These are phyloP conservation scores for Xylariaceae sp. DNA, from an alignment of 2,329 filamentous ascomycete genomes.

Conservation along the genomic window DNA sequence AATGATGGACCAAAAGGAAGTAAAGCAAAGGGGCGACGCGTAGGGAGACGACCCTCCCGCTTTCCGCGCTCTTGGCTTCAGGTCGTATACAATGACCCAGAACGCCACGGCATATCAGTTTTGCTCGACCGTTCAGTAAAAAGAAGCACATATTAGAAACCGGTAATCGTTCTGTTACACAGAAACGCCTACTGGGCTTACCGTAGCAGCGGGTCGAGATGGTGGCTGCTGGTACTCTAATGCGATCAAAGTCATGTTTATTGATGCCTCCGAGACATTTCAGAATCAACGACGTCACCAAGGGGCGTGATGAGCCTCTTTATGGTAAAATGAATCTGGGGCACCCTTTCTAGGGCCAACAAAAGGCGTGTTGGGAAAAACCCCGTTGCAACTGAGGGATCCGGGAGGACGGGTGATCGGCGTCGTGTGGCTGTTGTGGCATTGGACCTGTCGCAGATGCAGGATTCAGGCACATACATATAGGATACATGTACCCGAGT, in stretches of 20 bases:
- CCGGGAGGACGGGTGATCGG: conserved; percentile 25
- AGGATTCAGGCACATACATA: conserved; percentile 16
- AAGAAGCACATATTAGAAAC: no score
- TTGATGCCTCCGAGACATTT: conserved; percentile 25
- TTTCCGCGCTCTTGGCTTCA: background rate
- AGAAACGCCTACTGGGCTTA: no score
- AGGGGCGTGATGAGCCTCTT: background rate
- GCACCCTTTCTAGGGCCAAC: background rate
- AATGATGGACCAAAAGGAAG: conserved; percentile 31
- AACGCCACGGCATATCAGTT: background rate
- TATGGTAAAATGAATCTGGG: background rate
- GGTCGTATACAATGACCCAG: background rate
- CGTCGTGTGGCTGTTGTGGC: conserved; percentile 25
- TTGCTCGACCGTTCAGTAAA: no score
- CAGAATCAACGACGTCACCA: conserved; percentile 5
- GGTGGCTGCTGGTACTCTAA: background rate
- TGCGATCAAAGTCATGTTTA: conserved; percentile 17
- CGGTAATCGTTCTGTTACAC: no score
- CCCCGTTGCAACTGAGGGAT: conserved; percentile 15
- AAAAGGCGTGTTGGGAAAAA: no score
- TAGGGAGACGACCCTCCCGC: conserved; percentile 2
- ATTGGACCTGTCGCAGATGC: conserved; percentile 18
- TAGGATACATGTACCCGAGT: no score
- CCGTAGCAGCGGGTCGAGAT: background rate
- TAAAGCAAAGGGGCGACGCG: conserved; percentile 12